These are phyloP conservation scores for Sequoia sempervirens DNA, from an alignment of 75 land plant genomes.

Conservation along the genomic window DNA sequence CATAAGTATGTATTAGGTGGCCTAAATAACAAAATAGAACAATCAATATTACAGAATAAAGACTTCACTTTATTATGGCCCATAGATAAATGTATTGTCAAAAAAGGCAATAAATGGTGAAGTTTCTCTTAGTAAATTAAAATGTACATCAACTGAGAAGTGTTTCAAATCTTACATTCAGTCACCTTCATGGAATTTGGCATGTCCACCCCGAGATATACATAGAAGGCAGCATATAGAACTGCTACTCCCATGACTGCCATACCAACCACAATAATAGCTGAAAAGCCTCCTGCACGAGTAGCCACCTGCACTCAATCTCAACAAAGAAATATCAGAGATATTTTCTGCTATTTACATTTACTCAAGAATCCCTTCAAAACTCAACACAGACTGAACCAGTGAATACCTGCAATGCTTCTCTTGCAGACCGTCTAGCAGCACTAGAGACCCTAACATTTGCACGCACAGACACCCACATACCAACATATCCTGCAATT, in stretches of 20 bases:
- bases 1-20: background rate
- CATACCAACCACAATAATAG: conserved; percentile 96
- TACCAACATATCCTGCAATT: conserved; percentile 97
- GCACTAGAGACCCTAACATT: conserved; percentile 98
- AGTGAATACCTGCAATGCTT: conserved; percentile 76
- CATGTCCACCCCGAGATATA: conserved; percentile 73
- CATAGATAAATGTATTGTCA: background rate
- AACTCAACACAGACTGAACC: background rate
- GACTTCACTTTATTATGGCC: background rate
- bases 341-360: background rate
- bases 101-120: background rate
- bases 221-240: conserved; percentile 85
- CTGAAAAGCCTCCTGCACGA: conserved; percentile 99
- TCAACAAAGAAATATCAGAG: conserved; percentile 5
- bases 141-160: background rate
- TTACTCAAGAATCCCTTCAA: background rate
- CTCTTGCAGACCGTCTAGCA: conserved; percentile 96
- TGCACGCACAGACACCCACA: conserved; percentile 99
- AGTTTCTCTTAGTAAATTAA: background rate
- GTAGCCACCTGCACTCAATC: conserved; percentile 65
- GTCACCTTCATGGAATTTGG: conserved; percentile 83
- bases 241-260: conserved; percentile 89
- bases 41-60: background rate
- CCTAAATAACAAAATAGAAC: background rate
- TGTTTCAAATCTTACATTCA: conserved; percentile 65